Conservation (phyloP, 495 filamentous ascomycete species). For the Penicillium psychrofluorescens region DNA sequence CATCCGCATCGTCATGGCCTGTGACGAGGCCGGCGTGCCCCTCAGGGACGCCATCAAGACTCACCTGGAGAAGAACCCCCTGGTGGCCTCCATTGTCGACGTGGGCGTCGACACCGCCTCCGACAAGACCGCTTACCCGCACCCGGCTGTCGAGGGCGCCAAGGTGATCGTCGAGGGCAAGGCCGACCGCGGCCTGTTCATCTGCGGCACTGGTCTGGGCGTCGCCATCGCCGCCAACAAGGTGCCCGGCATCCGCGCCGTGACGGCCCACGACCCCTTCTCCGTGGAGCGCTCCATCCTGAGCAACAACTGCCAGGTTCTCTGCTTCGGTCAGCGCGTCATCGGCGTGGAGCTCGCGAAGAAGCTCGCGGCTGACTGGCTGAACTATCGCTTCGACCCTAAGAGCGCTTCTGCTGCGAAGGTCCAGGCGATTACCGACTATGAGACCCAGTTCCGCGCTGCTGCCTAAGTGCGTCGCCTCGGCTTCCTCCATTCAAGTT, state of each 20-base stretch:
- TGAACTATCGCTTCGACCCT: constrained; percentile 75
- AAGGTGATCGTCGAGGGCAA: constrained; percentile 59
- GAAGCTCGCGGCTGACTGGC: constrained; percentile 71
- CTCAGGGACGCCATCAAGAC: constrained; percentile 77
- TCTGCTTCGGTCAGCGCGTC: constrained; percentile 83
- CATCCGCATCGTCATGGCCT: constrained; percentile 54
- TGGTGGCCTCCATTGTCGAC: constrained; percentile 62
- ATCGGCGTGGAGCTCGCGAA: constrained; percentile 74
- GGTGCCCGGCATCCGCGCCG: constrained; percentile 74
- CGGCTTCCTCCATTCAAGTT: not conserved
- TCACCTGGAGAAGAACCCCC: constrained; percentile 58
- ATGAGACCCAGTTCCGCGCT: constrained; percentile 51
- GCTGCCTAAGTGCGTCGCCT: constrained; percentile 7
- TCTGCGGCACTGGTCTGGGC: constrained; percentile 82
- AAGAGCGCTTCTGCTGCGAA: constrained; percentile 65
- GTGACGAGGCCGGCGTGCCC: constrained; percentile 67
- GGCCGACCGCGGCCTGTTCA: constrained; percentile 72
- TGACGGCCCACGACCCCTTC: constrained; percentile 83
- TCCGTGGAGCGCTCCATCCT: constrained; percentile 73
- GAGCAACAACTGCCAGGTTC: constrained; percentile 81
- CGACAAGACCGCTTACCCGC: constrained; percentile 81
- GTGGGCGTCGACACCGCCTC: constrained; percentile 55
- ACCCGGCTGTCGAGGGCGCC: constrained; percentile 65
- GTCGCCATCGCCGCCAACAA: constrained; percentile 86
- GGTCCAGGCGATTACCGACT: constrained; percentile 66